Conservation (phyloP, 768 basidiomycete genomes). For the Calocera cornea region DNA sequence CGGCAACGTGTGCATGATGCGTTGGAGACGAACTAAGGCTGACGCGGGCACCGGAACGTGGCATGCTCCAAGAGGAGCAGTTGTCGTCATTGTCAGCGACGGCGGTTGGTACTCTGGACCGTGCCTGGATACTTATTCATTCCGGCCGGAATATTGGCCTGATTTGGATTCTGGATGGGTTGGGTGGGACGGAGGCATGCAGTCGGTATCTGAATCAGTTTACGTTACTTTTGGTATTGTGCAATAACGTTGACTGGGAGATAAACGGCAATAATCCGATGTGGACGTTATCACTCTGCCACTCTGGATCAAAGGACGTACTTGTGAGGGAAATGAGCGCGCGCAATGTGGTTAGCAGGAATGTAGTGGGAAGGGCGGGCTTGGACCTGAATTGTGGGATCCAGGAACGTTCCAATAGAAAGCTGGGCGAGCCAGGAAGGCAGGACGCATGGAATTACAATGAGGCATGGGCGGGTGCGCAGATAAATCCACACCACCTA, state of each 20-base stretch:
- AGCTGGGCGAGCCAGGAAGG: neutral
- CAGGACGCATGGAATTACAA: neutral
- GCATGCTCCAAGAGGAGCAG: neutral
- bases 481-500: neutral
- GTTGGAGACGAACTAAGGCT: no score
- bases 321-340: neutral
- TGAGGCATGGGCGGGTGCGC: neutral
- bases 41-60: neutral
- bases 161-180: conserved; percentile 2
- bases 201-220: neutral
- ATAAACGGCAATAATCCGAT: neutral
- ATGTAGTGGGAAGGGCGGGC: neutral
- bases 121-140: conserved; percentile 1
- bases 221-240: neutral
- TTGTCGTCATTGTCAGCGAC: neutral
- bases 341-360: neutral
- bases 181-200: neutral
- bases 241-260: neutral
- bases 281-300: neutral
- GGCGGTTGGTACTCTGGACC: neutral
- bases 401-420: conserved; percentile 5
- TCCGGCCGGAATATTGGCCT: neutral
- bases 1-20: no score
- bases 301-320: neutral
- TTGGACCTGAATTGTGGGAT: neutral